Base-by-base conservation (phyloP, 176 grass and related monocot genomes). In the Calamus simplicifolius region DNA sequence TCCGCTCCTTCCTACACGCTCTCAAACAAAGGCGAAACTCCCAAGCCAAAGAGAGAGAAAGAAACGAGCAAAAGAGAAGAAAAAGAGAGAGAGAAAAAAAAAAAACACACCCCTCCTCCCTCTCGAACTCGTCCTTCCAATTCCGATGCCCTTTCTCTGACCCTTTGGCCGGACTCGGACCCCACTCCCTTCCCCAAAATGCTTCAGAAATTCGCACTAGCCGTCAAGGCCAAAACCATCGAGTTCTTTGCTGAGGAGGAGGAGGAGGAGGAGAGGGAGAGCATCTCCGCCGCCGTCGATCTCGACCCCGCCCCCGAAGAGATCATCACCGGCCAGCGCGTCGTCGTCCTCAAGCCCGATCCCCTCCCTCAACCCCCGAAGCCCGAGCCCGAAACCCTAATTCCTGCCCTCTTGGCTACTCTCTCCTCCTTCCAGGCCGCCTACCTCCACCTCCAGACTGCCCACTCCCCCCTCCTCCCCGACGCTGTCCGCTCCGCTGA, bases 201-300 rank as follows among this genome's bases (percentile, higher is more conserved):
- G 93, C 84, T 98, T 48, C 93, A 98, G 63, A 98, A 98, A 59
- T 92, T 98, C 67, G 93, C 93, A 6, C 75, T 85, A 62, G 84
- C 87, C 52, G 80, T 98, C 80, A 98, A 98, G 78, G 89, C 93
- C 79, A 98, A 98, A 77, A 92, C 93, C 63, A 88, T 92, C 70
- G 93, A 98, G 83, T 98, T 98, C 88, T 98, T 98, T 76, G 87
- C 88, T 7, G 93, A 92, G 75, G 93, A 97, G 49, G 91, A 84
- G 5, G 92, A 98, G 71, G 69, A 89, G 16, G 84, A 77, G 48
- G 62, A 27, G 19, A 6, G 50, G 74, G 75, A 35, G 52, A 52
- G 57, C 18, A 58, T 65, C 67, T 19, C 48, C 29, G 72, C 62
- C 31, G 73, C 62, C 1, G 54, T 70, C n/a, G 72, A 56, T 23